A percentile compares a stretch with the other conserved stretches of the same genome.
Conservation (phyloP, 2,329 filamentous ascomycete genomes). For the Aspergillus puulaauensis region DNA sequence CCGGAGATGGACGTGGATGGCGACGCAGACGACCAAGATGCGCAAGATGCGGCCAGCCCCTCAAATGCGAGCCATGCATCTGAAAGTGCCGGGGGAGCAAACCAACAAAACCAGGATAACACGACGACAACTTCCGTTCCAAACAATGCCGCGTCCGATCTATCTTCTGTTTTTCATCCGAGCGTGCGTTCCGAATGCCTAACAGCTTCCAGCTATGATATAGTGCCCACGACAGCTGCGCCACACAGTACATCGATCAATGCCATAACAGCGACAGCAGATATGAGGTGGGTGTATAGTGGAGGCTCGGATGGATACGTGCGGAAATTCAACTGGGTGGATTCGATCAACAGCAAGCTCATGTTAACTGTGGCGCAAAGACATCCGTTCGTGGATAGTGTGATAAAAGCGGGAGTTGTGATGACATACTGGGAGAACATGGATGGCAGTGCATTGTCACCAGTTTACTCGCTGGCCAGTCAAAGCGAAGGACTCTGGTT, state of each 20-base stretch:
- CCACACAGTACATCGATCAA: constrained; percentile 96
- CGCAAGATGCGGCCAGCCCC: constrained; percentile 38
- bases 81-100: constrained; percentile 32
- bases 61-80: constrained; percentile 43
- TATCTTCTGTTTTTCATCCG: constrained; percentile 53
- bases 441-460: constrained; percentile 71
- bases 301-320: constrained; percentile 95
- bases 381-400: constrained; percentile 96
- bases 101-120: constrained; percentile 49
- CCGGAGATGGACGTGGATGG: constrained; percentile 34
- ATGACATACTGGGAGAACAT: constrained; percentile 99
- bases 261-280: constrained; percentile 83
- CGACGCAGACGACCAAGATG: constrained; percentile 37
- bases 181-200: constrained; percentile 75
- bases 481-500: constrained; percentile 90
- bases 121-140: constrained; percentile 49
- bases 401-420: constrained; percentile 89
- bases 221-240: constrained; percentile 93
- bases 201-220: constrained; percentile 81
- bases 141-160: constrained; percentile 31
- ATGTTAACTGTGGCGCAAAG: constrained; percentile 91
- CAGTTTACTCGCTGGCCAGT: constrained; percentile 90
- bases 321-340: constrained; percentile 91
- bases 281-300: constrained; percentile 92
- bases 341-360: constrained; percentile 92